Evolutionary conservation across 306 rosid species (phyloP).

Genomic region (Albizia julibrissin): DNA sequence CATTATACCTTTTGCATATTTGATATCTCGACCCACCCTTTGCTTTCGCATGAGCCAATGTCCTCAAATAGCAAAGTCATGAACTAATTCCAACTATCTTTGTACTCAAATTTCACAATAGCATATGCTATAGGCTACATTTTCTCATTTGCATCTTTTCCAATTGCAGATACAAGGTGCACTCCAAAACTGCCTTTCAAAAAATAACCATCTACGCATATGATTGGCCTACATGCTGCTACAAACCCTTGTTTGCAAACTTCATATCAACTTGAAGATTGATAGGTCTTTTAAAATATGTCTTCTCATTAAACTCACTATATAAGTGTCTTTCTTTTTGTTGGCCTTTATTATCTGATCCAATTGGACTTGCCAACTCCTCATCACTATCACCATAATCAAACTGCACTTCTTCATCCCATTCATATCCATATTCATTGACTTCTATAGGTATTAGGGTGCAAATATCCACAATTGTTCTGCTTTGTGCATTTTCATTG

Average conservation of each 20-base stretch:
- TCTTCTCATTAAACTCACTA: not conserved
- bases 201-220: not conserved
- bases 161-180: too few species aligned
- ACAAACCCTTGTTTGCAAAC: not conserved
- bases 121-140: not conserved
- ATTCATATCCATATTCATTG: not conserved
- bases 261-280: not conserved
- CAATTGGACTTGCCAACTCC: not conserved
- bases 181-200: too few species aligned
- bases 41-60: not conserved
- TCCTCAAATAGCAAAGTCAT: not conserved
- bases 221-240: not conserved
- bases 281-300: not conserved
- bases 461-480: too few species aligned
- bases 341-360: not conserved
- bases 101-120: not conserved
- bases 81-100: not conserved
- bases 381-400: not conserved
- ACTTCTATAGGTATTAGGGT: too few species aligned
- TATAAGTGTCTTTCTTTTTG: not conserved
- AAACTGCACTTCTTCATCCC: not conserved
- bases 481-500: not conserved
- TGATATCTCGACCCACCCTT: not conserved
- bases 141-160: too few species aligned
- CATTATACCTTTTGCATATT: not conserved